Evolutionary conservation across 2,329 filamentous ascomycete species (phyloP).

Genomic region (Chrysosphaeria jannelii): DNA sequence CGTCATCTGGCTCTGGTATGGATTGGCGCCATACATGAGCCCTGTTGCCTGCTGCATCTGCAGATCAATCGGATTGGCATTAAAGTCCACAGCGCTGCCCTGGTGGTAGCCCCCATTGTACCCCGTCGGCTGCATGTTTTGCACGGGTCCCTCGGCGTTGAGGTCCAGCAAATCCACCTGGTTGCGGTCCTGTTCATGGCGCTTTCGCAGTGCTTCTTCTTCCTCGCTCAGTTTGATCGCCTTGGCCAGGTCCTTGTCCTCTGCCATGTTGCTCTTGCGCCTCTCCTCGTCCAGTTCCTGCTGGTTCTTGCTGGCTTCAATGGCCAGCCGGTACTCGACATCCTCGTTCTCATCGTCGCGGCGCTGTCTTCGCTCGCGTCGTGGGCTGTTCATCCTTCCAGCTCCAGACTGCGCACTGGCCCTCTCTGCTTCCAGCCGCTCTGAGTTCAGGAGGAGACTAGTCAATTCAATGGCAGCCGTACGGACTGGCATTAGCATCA

Average conservation of each 20-base stretch:
- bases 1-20: no score
- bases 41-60: conserved; percentile 62
- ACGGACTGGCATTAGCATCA: conserved; percentile 31
- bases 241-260: conserved; percentile 73
- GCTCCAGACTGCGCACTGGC: conserved; percentile 9
- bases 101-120: conserved; percentile 97
- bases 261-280: conserved; percentile 28
- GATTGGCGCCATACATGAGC: conserved; percentile 25
- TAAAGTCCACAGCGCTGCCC: conserved; percentile 86
- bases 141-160: conserved; percentile 13
- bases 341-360: conserved; percentile 60
- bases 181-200: conserved; percentile 48
- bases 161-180: conserved; percentile 43
- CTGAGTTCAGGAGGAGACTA: conserved; percentile 72
- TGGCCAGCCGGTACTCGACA: conserved; percentile 58
- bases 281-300: conserved; percentile 68
- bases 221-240: conserved; percentile 85
- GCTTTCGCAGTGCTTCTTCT: conserved; percentile 69
- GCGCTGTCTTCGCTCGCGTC: conserved; percentile 20
- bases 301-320: conserved; percentile 85
- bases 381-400: conserved; percentile 13
- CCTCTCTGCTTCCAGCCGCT: conserved; percentile 62
- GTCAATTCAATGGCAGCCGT: conserved; percentile 91
- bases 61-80: conserved; percentile 64
- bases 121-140: conserved; percentile 37